Conservation (phyloP, 2,329 filamentous ascomycete genomes). For the Xylogone sp. region DNA sequence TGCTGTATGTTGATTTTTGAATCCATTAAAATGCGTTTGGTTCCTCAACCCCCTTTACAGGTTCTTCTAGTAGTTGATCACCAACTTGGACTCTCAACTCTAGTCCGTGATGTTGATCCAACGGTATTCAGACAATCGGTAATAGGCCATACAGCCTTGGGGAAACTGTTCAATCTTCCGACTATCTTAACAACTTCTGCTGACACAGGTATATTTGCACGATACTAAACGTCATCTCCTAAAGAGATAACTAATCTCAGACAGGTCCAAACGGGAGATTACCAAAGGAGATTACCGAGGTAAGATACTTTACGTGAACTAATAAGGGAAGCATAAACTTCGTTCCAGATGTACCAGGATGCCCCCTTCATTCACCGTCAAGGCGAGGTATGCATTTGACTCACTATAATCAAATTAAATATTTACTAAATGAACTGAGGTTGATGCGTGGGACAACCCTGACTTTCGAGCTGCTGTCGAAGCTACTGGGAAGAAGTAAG, state of each 20-base stretch:
- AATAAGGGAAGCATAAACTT: neutral
- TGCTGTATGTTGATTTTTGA: slow-evolving; percentile 13
- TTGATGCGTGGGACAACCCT: slow-evolving; percentile 73
- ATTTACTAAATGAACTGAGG: slow-evolving; percentile 57
- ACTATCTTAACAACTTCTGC: slow-evolving; percentile 69
- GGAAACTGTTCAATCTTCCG: slow-evolving; percentile 63
- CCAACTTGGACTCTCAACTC: slow-evolving; percentile 53
- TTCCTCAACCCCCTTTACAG: slow-evolving; percentile 22
- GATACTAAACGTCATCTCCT: neutral
- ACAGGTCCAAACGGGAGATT: slow-evolving; percentile 67
- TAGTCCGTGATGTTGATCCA: slow-evolving; percentile 64
- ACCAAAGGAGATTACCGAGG: slow-evolving; percentile 62
- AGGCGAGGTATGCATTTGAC: slow-evolving; percentile 55
- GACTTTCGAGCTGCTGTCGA: slow-evolving; percentile 63
- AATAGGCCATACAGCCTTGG: slow-evolving; percentile 63
- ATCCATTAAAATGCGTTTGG: neutral
- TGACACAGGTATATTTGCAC: slow-evolving; percentile 41
- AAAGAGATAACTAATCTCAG: slow-evolving; percentile 1
- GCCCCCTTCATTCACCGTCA: slow-evolving; percentile 63
- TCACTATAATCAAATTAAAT: slow-evolving; percentile 33
- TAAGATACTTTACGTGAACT: neutral
- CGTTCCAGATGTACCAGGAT: slow-evolving; percentile 52
- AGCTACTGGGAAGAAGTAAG: slow-evolving; percentile 62
- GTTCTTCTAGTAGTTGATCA: slow-evolving; percentile 56
- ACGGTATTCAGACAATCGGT: slow-evolving; percentile 64